Conservation (phyloP, 1,284 basidiomycete genomes). For the Apiotrichum domesticum region DNA sequence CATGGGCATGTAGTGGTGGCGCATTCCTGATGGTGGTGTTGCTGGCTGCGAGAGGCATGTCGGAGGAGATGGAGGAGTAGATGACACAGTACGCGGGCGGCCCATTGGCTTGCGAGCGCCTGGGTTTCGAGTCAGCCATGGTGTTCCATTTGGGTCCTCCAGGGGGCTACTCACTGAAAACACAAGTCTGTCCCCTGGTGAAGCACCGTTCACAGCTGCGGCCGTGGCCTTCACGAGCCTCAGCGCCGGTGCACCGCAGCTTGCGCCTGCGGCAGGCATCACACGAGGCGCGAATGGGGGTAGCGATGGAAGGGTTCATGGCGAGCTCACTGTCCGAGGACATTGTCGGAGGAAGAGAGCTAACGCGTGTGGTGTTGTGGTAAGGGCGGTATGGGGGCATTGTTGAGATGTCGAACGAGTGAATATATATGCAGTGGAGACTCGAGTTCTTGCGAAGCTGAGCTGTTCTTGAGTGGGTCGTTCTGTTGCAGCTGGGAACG, state of each 20-base stretch:
- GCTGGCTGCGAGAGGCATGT: not conserved
- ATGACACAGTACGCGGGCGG: not conserved
- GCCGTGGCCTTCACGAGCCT: not conserved
- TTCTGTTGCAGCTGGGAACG: too few species aligned
- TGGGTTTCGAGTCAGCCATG: not conserved
- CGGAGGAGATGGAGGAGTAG: not conserved
- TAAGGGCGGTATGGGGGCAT: not conserved
- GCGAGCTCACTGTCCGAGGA: not conserved
- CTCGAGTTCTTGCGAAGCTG: too few species aligned
- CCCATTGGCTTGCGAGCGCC: slow-evolving; percentile 3
- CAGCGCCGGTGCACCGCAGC: slow-evolving; percentile 2
- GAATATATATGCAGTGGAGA: too few species aligned
- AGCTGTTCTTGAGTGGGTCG: too few species aligned
- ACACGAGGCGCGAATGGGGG: not conserved
- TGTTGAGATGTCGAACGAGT: not conserved
- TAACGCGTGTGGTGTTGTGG: not conserved
- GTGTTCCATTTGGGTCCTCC: not conserved
- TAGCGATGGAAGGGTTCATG: not conserved
- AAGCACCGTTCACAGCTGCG: not conserved
- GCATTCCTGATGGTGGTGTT: not conserved
- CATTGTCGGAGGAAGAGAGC: not conserved
- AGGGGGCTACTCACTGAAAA: not conserved
- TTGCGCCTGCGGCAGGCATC: slow-evolving; percentile 1
- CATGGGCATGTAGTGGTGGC: not conserved
- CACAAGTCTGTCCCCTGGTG: not conserved